Conservation (phyloP, 1,139 yeast species). For the Pichia sp. region DNA sequence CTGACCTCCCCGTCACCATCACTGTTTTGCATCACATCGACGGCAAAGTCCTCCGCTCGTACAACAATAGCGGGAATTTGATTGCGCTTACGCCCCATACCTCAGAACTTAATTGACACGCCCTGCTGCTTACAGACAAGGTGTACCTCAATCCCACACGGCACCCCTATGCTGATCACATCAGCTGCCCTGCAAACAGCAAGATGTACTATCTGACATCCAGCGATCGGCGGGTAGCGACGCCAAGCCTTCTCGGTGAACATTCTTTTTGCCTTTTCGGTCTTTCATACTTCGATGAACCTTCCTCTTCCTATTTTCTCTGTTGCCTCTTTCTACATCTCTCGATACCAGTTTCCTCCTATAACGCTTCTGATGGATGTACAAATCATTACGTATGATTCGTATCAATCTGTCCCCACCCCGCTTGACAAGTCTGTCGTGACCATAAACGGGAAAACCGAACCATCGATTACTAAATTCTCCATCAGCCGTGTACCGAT, state of each 20-base stretch:
- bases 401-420: conserved; percentile 51
- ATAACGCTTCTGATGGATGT: conserved; percentile 23
- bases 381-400: conserved; percentile 59
- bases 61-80: neutral
- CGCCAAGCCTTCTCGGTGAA: neutral
- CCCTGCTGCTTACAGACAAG: too few species aligned
- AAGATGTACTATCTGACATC: neutral
- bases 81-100: neutral
- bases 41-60: too few species aligned
- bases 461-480: conserved; percentile 4
- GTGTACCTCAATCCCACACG: too few species aligned
- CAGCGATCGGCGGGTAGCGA: neutral
- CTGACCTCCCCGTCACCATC: neutral
- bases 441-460: conserved; percentile 24
- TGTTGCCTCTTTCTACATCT: neutral
- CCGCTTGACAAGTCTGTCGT: conserved; percentile 36
- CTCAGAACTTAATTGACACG: neutral
- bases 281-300: neutral
- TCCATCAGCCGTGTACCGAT: conserved; percentile 59
- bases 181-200: too few species aligned
- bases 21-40: neutral
- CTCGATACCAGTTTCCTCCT: neutral
- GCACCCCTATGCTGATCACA: too few species aligned
- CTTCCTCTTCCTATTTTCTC: neutral
- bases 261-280: too few species aligned